Base-by-base conservation (phyloP, 306 rosid species). In the Bauhinia variegata region DNA sequence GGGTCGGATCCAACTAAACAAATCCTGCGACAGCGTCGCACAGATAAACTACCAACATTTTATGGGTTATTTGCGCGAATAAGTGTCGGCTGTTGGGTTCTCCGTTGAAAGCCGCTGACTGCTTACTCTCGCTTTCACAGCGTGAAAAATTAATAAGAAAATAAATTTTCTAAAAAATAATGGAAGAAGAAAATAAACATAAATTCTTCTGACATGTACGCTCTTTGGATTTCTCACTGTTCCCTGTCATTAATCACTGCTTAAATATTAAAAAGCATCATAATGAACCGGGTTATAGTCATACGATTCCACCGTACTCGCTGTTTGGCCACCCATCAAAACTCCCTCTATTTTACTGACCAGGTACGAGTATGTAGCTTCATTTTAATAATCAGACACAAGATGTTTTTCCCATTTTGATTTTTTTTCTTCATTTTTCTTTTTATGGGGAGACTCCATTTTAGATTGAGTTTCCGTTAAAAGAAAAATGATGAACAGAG, bases 21-120 rank as follows among this genome's bases (percentile, higher is more conserved):
- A 4, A 23, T 1, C 16, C 50, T 37, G 13, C 3, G 11, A 14
- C 72, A 42, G 7, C 3, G 32, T 11, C 4, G 23, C 11, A n/a
- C 15, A 41, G 60, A 51, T 62, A 34, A 49, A 16, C 14, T 15
- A n/a, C n/a, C n/a, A n/a, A n/a, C n/a, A n/a, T n/a, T 16, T 50
- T 14, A 15, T 23, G 66, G 48, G 46, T 68, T 39, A 28, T 43
- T 49, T 44, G 52, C 15, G 48, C 30, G 63, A 49, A 80, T 62
- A 12, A 41, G 78, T 85, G 95, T 88, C 91, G 95, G n/a, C n/a
- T n/a, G n/a, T 75, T 68, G 78, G 68, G 75, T 77, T 74, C 76
- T 74, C 73, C 52, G 78, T 78, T 15, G 9, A 7, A 10, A 11
- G 23, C 39, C 43, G 23, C 7, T 16, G 33, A 53, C 69, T 57